phyloP scores from a whole-genome alignment of 2,329 filamentous ascomycete species.

The Periconia digitata region DNA sequence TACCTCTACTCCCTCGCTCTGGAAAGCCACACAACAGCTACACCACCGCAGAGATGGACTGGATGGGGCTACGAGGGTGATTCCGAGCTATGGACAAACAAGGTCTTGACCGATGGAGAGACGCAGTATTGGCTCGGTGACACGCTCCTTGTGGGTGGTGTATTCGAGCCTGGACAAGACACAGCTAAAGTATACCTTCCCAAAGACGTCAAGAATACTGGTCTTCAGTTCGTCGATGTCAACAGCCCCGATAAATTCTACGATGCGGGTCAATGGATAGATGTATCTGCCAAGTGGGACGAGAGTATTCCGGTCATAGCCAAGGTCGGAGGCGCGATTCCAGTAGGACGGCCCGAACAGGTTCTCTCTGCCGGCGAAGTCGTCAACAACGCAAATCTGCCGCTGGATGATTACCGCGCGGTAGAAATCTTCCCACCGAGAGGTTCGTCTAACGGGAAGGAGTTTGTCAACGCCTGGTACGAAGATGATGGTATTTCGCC shows the following conservation, averaged over 20 bases:
- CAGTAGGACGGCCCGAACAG: conserved; percentile 55
- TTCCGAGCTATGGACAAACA: conserved; percentile 63
- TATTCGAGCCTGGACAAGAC: conserved; percentile 62
- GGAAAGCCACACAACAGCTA: conserved; percentile 61
- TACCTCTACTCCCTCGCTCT: conserved; percentile 70
- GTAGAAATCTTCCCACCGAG: conserved; percentile 60
- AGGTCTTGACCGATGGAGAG: conserved; percentile 62
- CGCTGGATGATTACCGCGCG: conserved; percentile 57
- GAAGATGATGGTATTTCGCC: conserved; percentile 61
- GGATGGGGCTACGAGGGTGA: conserved; percentile 73
- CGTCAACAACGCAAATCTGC: conserved; percentile 47
- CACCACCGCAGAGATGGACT: conserved; percentile 69
- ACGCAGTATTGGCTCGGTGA: conserved; percentile 75
- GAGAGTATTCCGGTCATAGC: conserved; percentile 59
- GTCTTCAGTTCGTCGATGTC: conserved; percentile 64
- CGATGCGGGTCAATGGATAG: conserved; percentile 56
- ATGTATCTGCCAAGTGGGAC: conserved; percentile 54
- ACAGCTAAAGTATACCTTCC: conserved; percentile 65
- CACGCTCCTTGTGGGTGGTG: conserved; percentile 65
- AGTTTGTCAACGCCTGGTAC: conserved; percentile 51
- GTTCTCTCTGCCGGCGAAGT: conserved; percentile 55
- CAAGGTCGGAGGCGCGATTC: conserved; percentile 56
- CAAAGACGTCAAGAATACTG: conserved; percentile 38
- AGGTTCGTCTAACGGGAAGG: conserved; percentile 38
- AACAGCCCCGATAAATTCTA: conserved; percentile 63